Percentiles rank a stretch among this genome's conserved stretches.
phyloP scores from a whole-genome alignment of 1,139 yeast genomes.

The Yamadazyma spencermartinsiae region DNA sequence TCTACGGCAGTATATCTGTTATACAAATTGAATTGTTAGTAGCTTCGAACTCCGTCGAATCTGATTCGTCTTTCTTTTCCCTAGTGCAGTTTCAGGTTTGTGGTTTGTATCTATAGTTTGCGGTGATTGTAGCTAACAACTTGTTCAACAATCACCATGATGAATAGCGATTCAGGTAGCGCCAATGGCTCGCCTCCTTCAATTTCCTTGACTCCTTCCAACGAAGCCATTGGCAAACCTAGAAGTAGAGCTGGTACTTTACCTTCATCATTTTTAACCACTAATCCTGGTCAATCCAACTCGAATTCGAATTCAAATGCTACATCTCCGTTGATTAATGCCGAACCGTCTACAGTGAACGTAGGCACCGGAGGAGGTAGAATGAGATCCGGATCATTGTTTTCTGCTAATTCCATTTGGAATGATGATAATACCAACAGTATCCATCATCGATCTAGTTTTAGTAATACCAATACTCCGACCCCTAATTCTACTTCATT shows the following conservation, averaged over 20 bases:
- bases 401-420: conserved; percentile 49
- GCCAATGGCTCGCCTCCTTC: conserved; percentile 36
- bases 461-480: conserved; percentile 3
- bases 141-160: not conserved
- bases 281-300: conserved; percentile 6
- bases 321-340: conserved; percentile 16
- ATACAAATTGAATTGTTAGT: conserved; percentile 1
- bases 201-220: conserved; percentile 31
- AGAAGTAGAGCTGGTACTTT: conserved; percentile 58
- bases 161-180: not conserved
- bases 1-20: not conserved
- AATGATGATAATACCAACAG: conserved; percentile 39
- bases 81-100: too few species aligned
- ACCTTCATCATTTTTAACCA: conserved; percentile 18
- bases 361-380: conserved; percentile 19
- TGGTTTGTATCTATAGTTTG: too few species aligned
- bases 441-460: not conserved
- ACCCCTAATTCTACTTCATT: conserved; percentile 18
- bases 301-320: conserved; percentile 8
- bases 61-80: too few species aligned
- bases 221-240: conserved; percentile 44
- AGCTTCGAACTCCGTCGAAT: too few species aligned
- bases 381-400: conserved; percentile 46
- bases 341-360: conserved; percentile 5
- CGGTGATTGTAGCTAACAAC: not conserved